A percentile compares a stretch with the other conserved stretches of the same genome.
phyloP scores from a whole-genome alignment of 768 basidiomycete species.

The Xerocomellus dryophilus region DNA sequence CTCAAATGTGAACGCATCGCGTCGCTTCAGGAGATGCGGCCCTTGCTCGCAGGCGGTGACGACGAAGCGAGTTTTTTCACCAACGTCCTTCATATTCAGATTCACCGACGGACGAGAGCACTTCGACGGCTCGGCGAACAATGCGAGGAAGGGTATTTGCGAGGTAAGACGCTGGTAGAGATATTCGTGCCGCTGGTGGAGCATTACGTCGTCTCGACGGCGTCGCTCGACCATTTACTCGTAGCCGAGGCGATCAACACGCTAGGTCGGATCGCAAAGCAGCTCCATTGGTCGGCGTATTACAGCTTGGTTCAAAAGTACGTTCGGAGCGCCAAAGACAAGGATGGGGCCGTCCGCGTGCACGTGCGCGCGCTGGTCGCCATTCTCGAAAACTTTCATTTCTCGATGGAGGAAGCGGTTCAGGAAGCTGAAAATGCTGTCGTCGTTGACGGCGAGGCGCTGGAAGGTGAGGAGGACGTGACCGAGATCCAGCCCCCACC shows the following conservation, averaged over 20 bases:
- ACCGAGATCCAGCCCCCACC: conserved; percentile 5
- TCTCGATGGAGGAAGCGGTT: conserved; percentile 68
- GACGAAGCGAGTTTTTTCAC: conserved; percentile 96
- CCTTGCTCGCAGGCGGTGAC: conserved; percentile 81
- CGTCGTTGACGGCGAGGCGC: conserved; percentile 31
- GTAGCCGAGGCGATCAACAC: conserved; percentile 85
- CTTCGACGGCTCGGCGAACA: conserved; percentile 80
- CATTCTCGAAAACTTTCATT: conserved; percentile 88
- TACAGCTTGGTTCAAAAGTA: conserved; percentile 78
- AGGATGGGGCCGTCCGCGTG: conserved; percentile 70
- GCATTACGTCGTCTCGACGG: conserved; percentile 67
- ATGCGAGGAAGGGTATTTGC: conserved; percentile 60
- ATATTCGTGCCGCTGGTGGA: conserved; percentile 85
- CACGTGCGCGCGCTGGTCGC: conserved; percentile 84
- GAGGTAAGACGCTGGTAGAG: conserved; percentile 69
- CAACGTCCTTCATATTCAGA: conserved; percentile 92
- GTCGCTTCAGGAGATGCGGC: conserved; percentile 73
- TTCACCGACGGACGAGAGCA: conserved; percentile 85
- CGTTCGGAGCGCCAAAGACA: conserved; percentile 62
- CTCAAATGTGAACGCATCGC: conserved; percentile 55
- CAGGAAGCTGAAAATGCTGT: conserved; percentile 27
- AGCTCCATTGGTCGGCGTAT: conserved; percentile 83
- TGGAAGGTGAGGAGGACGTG: conserved; percentile 27
- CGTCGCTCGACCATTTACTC: conserved; percentile 75
- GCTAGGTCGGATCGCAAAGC: conserved; percentile 72